phyloP scores from a whole-genome alignment of 2,329 filamentous ascomycete genomes.

The Lachnellula willkommii region DNA sequence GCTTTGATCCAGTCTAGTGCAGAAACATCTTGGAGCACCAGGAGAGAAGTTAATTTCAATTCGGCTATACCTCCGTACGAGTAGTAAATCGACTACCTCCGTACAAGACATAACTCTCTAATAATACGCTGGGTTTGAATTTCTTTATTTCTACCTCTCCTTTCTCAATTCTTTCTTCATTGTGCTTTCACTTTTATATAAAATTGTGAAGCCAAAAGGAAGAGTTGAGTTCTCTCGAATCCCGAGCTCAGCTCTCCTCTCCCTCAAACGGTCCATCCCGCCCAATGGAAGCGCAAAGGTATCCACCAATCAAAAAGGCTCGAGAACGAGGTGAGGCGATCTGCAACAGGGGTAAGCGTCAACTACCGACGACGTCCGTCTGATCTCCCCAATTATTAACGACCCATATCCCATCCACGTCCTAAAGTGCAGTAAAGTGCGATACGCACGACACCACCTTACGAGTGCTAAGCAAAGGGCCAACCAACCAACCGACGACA shows the following conservation, averaged over 20 bases:
- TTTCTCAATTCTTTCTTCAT: too few species aligned
- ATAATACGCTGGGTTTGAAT: too few species aligned
- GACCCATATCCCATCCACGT: neutral
- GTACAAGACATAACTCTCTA: too few species aligned
- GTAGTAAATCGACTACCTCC: too few species aligned
- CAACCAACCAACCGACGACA: neutral
- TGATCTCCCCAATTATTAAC: neutral
- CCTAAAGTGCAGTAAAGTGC: too few species aligned
- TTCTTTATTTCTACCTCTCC: too few species aligned
- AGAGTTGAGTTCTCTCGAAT: neutral
- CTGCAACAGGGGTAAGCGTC: neutral
- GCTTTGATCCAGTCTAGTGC: too few species aligned
- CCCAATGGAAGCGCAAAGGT: neutral
- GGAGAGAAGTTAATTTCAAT: too few species aligned
- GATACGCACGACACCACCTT: neutral
- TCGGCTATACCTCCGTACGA: too few species aligned
- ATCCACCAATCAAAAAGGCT: neutral
- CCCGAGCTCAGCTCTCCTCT: neutral
- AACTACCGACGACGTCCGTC: neutral
- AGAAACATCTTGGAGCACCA: too few species aligned
- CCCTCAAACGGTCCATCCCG: neutral
- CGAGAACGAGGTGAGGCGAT: neutral
- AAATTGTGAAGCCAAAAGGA: too few species aligned
- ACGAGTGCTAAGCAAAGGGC: neutral
- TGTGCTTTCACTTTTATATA: too few species aligned